Conservation (phyloP, 2,329 filamentous ascomycete genomes). For the Westerdykella aurantiaca region DNA sequence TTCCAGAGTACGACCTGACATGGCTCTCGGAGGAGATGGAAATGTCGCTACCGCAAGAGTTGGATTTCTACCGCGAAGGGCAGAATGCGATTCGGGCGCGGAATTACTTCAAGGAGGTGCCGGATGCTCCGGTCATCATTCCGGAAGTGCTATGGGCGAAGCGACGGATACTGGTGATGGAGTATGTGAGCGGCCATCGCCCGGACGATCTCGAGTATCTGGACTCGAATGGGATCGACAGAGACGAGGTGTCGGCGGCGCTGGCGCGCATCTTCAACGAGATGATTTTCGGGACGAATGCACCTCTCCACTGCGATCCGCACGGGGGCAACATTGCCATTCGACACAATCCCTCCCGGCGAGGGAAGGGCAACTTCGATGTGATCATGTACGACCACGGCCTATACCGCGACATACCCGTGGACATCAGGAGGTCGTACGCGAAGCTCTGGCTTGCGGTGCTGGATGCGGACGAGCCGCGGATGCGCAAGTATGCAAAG, state of each 20-base stretch:
- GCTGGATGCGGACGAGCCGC: constrained; percentile 76
- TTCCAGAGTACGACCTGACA: constrained; percentile 94
- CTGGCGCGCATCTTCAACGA: constrained; percentile 94
- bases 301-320: constrained; percentile 91
- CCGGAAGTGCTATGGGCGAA: constrained; percentile 87
- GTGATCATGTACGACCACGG: constrained; percentile 96
- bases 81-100: constrained; percentile 74
- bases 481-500: constrained; percentile 82
- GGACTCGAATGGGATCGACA: constrained; percentile 79
- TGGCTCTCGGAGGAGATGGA: constrained; percentile 96
- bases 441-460: constrained; percentile 97
- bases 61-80: constrained; percentile 84
- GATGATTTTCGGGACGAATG: constrained; percentile 92
- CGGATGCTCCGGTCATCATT: constrained; percentile 75
- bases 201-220: constrained; percentile 86
- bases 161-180: constrained; percentile 89
- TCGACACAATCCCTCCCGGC: constrained; percentile 61
- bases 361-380: constrained; percentile 72
- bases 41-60: constrained; percentile 77
- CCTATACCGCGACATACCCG: constrained; percentile 86
- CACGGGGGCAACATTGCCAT: constrained; percentile 96
- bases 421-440: constrained; percentile 72
- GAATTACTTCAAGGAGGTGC: constrained; percentile 71
- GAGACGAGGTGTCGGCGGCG: constrained; percentile 90
- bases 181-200: constrained; percentile 77